These are phyloP conservation scores for Clitopilus hobsonii DNA, from an alignment of 768 basidiomycete genomes.

Conservation along the genomic window DNA sequence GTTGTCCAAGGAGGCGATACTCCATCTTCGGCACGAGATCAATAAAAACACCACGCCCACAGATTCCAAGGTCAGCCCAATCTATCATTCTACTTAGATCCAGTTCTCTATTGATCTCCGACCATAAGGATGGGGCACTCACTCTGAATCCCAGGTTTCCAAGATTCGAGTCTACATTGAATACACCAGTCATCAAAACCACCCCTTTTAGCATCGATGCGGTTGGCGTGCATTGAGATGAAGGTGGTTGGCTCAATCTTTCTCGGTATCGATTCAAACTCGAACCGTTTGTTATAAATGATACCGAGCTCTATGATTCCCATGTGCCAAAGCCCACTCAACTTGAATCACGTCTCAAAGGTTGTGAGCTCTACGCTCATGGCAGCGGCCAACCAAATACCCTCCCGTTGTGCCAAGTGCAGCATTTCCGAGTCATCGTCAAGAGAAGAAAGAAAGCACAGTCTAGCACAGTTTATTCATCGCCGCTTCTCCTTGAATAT, in stretches of 20 bases:
- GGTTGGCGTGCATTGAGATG: constrained; percentile 37
- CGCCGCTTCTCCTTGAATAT: too few relatives aligned
- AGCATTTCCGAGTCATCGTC: too few relatives aligned
- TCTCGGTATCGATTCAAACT: neutral
- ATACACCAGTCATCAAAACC: constrained; percentile 43
- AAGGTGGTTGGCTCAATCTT: neutral
- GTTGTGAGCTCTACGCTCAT: too few relatives aligned
- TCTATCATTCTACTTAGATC: constrained; percentile 43
- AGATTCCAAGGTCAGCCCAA: constrained; percentile 69
- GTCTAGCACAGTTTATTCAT: too few relatives aligned
- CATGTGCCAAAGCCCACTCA: constrained; percentile 64
- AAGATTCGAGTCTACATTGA: constrained; percentile 38
- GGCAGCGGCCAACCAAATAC: too few relatives aligned
- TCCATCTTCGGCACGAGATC: constrained; percentile 63
- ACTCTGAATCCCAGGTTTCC: constrained; percentile 68
- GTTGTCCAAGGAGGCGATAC: constrained; percentile 61
- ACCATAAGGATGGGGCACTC: constrained; percentile 16
- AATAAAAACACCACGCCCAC: constrained; percentile 62
- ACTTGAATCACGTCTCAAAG: too few relatives aligned
- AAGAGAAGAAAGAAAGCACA: too few relatives aligned
- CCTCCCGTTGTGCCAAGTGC: too few relatives aligned
- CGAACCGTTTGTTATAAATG: constrained; percentile 50
- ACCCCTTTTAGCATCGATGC: constrained; percentile 39
- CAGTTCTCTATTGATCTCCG: neutral
- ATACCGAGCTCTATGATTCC: constrained; percentile 47